phyloP scores from a whole-genome alignment of 1,284 basidiomycete species.

The Leccinum solheimii region DNA sequence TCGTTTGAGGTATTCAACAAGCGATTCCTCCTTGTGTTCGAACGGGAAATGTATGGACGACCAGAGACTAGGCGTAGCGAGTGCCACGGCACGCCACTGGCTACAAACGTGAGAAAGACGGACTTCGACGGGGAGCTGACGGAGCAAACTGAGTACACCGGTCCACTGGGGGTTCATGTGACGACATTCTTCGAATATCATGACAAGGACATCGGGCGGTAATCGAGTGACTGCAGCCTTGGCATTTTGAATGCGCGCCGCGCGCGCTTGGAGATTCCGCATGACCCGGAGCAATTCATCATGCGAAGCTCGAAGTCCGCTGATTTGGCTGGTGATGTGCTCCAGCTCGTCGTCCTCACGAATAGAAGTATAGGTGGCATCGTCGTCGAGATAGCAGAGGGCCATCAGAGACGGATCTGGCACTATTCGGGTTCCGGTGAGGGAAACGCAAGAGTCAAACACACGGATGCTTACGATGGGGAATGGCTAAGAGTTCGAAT shows the following conservation, averaged over 20 bases:
- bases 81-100: conserved; percentile 36
- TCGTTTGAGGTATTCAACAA: conserved; percentile 33
- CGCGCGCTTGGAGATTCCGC: conserved; percentile 31
- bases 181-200: conserved; percentile 36
- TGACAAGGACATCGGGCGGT: conserved; percentile 32
- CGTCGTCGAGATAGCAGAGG: conserved; percentile 28
- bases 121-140: conserved; percentile 35
- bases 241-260: conserved; percentile 33
- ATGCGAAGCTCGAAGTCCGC: conserved; percentile 33
- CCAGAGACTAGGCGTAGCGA: conserved; percentile 34
- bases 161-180: conserved; percentile 36
- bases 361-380: conserved; percentile 6
- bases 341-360: conserved; percentile 28
- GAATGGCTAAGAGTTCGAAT: conserved; percentile 22
- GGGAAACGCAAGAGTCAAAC: background rate
- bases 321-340: conserved; percentile 28
- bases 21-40: conserved; percentile 32
- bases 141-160: conserved; percentile 35
- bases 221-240: conserved; percentile 32
- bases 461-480: conserved; percentile 19
- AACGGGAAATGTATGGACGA: conserved; percentile 34
- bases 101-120: conserved; percentile 35
- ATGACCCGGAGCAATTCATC: conserved; percentile 30
- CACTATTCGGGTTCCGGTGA: conserved; percentile 10
- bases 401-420: conserved; percentile 28